Evolutionary conservation across 2,329 filamentous ascomycete genomes (phyloP), one percentile per base, ranked within the genome.

Genomic region (Aureobasidium uvarum): DNA sequence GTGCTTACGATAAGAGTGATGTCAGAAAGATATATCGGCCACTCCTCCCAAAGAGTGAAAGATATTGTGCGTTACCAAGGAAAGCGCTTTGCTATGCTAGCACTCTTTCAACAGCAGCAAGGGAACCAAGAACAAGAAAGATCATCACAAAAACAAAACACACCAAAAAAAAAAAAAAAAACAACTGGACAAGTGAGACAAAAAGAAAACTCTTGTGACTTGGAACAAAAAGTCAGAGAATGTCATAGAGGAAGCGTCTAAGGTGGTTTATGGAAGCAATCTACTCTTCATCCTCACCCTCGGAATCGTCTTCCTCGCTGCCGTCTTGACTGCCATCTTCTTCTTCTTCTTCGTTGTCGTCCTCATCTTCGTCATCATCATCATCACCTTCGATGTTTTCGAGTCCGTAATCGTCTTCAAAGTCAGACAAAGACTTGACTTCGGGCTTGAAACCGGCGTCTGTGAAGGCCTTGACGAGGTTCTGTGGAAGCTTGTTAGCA

Each of bases 331-430:
- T 33, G 8, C 36, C 62, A 25, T 64, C 50, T 28, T 58, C 62
- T 80, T 81, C 89, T 84, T 54, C 97, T 78, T 62, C 58, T 1
- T 65, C 62, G 6, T 56, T 52, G 3, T 64, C 60, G 10, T 67
- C 70, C 84, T 91, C 33, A 69, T 87, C 28, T 69, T 81, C 52
- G 89, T 89, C 76, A 96, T 90, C 75, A 50, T 91, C 18, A 80
- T 91, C 18, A 80, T 76, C 0, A 93, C 96, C 78, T 96, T 98
- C 98, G 72, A 92, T 90, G 69, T 97, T 91, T 75, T 96, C 87
- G 76, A 96, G 98, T 0, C 94, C 94, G 74, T 98, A 98, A 72
- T 92, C 91, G 69, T 97, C 91, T 75, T 96, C 87, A 76, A 96
- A 98, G 71, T 90, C 84, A 48, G 87, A 86, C 58, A 98, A 81